These are phyloP conservation scores for Phoma sp. DNA, from an alignment of 2,329 filamentous ascomycete genomes.

Conservation along the genomic window DNA sequence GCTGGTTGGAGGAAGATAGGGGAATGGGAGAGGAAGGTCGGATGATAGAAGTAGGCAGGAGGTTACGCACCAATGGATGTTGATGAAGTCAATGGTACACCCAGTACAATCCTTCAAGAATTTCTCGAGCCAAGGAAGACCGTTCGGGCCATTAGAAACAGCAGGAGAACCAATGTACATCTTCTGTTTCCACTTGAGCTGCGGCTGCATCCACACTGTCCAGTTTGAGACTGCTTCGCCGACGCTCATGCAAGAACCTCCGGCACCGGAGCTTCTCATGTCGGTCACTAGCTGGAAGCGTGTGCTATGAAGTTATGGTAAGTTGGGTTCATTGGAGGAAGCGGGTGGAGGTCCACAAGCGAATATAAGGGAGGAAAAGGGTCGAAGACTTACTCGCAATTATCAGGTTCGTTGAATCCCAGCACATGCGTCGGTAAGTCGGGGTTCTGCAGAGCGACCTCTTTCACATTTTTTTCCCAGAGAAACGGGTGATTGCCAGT, in stretches of 20 bases:
- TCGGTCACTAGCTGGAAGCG: neutral
- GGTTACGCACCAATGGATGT: constrained; percentile 37
- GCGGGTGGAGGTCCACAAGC: no score
- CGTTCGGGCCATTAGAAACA: constrained; percentile 37
- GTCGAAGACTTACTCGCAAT: constrained; percentile 25
- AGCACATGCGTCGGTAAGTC: constrained; percentile 29
- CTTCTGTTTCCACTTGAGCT: constrained; percentile 20
- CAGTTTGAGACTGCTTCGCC: constrained; percentile 3
- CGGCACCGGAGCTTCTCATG: constrained; percentile 12
- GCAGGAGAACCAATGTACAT: constrained; percentile 40
- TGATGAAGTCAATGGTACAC: constrained; percentile 45
- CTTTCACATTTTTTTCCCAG: constrained; percentile 28
- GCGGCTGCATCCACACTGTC: constrained; percentile 28
- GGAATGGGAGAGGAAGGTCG: neutral
- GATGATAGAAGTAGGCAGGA: no score
- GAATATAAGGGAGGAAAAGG: no score
- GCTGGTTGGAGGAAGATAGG: no score
- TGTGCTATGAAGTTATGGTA: neutral
- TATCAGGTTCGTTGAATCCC: constrained; percentile 47
- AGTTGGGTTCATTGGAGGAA: neutral
- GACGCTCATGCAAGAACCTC: constrained; percentile 35
- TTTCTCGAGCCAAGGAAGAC: constrained; percentile 30
- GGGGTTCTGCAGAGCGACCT: constrained; percentile 1
- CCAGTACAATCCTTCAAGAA: constrained; percentile 37
- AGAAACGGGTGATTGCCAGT: constrained; percentile 1